phyloP scores from a whole-genome alignment of 1,284 basidiomycete species.

The Entoloma clypeatum region DNA sequence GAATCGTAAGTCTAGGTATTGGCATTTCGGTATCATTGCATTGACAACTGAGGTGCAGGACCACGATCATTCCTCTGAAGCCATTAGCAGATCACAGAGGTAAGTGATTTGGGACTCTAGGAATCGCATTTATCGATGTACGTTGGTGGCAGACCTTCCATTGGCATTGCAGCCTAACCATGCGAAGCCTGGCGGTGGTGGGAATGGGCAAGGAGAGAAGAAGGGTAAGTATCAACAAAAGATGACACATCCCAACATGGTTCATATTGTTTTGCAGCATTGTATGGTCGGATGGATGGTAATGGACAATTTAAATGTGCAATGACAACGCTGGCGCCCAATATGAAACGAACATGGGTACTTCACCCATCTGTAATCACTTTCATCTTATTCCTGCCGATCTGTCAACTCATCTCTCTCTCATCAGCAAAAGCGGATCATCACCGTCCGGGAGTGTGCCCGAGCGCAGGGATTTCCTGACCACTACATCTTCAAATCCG shows the following conservation, averaged over 20 bases:
- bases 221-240: constrained; percentile 14
- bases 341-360: constrained; percentile 44
- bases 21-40: neutral
- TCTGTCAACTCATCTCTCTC: neutral
- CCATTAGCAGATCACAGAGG: constrained; percentile 45
- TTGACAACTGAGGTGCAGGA: constrained; percentile 30
- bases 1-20: constrained; percentile 44
- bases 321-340: constrained; percentile 49
- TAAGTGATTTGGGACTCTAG: constrained; percentile 20
- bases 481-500: constrained; percentile 52
- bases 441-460: constrained; percentile 62
- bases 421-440: constrained; percentile 64
- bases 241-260: neutral
- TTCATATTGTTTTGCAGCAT: constrained; percentile 30
- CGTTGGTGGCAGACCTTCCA: constrained; percentile 38
- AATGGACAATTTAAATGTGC: constrained; percentile 54
- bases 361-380: constrained; percentile 58
- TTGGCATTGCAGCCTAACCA: constrained; percentile 31
- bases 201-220: constrained; percentile 21
- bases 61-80: constrained; percentile 45
- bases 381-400: constrained; percentile 1
- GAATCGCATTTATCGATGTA: constrained; percentile 3
- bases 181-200: constrained; percentile 27
- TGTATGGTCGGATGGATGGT: constrained; percentile 51
- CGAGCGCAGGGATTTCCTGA: constrained; percentile 74